Evolutionary conservation across 768 basidiomycete genomes (phyloP).

Genomic region (Tricholoma sp.): DNA sequence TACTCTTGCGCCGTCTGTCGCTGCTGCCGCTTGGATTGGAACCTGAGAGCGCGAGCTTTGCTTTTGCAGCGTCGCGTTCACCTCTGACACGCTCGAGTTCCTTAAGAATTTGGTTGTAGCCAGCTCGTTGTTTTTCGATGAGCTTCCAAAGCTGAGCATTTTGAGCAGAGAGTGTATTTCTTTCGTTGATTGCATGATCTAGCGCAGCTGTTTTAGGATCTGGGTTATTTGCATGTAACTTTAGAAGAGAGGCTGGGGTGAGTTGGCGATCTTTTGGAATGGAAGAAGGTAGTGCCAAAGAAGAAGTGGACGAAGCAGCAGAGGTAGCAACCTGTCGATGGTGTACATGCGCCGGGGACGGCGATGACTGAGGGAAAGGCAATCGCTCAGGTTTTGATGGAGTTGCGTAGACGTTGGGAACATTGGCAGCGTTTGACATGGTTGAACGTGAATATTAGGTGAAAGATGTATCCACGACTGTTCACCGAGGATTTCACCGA

Average conservation of each 20-base stretch:
- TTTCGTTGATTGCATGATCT: constrained; percentile 72
- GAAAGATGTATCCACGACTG: background rate
- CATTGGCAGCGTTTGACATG: constrained; percentile 15
- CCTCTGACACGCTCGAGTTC: constrained; percentile 80
- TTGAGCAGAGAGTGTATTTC: constrained; percentile 76
- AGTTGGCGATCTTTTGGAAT: constrained; percentile 15
- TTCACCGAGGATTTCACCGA: background rate
- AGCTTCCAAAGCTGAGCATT: constrained; percentile 94
- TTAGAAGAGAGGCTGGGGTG: constrained; percentile 37
- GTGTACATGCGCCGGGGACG: constrained; percentile 28
- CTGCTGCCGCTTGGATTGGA: constrained; percentile 18
- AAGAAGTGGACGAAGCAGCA: constrained; percentile 11
- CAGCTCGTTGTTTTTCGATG: constrained; percentile 84
- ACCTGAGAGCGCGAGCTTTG: constrained; percentile 28
- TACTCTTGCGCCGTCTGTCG: constrained; percentile 25
- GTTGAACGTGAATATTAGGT: background rate
- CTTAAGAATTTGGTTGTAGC: constrained; percentile 76
- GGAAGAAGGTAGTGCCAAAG: constrained; percentile 8
- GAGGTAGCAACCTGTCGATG: constrained; percentile 9
- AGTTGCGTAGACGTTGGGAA: constrained; percentile 19
- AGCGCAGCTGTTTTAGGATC: constrained; percentile 65
- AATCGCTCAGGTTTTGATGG: constrained; percentile 30
- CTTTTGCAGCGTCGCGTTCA: constrained; percentile 71
- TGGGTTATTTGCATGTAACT: constrained; percentile 43
- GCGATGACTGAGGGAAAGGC: constrained; percentile 29